Evolutionary conservation across 1,284 basidiomycete genomes (phyloP).

Genomic region (Microstroma glucosiphilum): DNA sequence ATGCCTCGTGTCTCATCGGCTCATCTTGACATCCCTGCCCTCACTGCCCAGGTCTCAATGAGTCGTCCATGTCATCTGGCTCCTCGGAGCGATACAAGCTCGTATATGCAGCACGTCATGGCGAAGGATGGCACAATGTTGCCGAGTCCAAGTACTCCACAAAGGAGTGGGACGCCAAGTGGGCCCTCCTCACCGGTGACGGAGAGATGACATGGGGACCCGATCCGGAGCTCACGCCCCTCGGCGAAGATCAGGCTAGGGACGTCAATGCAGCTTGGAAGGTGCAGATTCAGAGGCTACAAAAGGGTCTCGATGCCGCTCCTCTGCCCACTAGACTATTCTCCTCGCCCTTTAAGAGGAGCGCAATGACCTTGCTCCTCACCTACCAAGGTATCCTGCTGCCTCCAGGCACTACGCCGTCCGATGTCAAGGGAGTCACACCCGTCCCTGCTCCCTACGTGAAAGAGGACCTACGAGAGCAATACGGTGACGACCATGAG

Average conservation of each 20-base stretch:
- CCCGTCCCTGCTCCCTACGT: neutral
- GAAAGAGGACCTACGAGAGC: slow-evolving; percentile 6
- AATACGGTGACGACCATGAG: slow-evolving; percentile 4
- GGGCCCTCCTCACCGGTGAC: slow-evolving; percentile 16
- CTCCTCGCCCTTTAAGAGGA: slow-evolving; percentile 12
- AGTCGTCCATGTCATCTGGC: slow-evolving; percentile 1
- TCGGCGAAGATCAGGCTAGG: slow-evolving; percentile 12
- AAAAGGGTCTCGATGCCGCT: slow-evolving; percentile 6
- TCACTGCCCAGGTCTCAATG: slow-evolving; percentile 4
- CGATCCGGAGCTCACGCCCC: slow-evolving; percentile 10
- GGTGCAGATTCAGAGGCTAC: neutral
- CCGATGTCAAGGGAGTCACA: neutral
- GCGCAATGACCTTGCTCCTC: slow-evolving; percentile 10
- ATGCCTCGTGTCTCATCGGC: too few species aligned
- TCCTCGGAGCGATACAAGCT: slow-evolving; percentile 10
- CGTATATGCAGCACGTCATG: slow-evolving; percentile 15
- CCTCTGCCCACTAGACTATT: slow-evolving; percentile 13
- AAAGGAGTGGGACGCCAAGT: slow-evolving; percentile 15
- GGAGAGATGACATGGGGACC: slow-evolving; percentile 16
- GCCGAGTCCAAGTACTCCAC: slow-evolving; percentile 17
- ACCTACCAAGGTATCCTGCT: slow-evolving; percentile 11
- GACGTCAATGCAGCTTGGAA: slow-evolving; percentile 9
- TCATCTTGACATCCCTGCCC: neutral
- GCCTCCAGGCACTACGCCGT: neutral
- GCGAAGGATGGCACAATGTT: slow-evolving; percentile 16